These are phyloP conservation scores for Ustilago cynodontis DNA, from an alignment of 1,284 basidiomycete genomes.

Conservation along the genomic window DNA sequence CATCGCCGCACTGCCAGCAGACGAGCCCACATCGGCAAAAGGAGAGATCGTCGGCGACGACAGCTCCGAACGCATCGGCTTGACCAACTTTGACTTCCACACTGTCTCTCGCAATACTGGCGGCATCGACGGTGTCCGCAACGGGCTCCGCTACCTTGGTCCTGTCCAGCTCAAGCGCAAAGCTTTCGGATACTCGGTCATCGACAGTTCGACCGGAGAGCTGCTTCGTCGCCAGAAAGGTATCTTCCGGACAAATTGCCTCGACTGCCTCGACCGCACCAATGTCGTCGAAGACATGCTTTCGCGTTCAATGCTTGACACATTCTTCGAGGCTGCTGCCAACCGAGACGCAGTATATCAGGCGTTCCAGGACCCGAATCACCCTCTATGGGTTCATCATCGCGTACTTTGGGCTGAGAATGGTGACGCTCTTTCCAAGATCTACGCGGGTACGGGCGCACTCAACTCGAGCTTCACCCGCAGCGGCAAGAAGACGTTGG, in stretches of 20 bases:
- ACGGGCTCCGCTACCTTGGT: conserved; percentile 77
- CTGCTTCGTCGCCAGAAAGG: conserved; percentile 77
- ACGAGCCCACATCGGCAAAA: conserved; percentile 16
- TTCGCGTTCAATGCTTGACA: conserved; percentile 60
- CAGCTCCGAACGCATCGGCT: conserved; percentile 65
- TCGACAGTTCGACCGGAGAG: conserved; percentile 74
- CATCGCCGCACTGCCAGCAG: conserved; percentile 34
- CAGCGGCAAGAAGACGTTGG: conserved; percentile 85
- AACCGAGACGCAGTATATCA: conserved; percentile 37
- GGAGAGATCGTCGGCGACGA: conserved; percentile 33
- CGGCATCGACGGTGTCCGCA: conserved; percentile 87
- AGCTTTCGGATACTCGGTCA: conserved; percentile 81
- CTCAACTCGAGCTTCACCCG: conserved; percentile 95
- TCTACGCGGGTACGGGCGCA: conserved; percentile 96
- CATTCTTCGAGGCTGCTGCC: conserved; percentile 49
- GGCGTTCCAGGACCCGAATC: conserved; percentile 26
- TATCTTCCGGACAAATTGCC: conserved; percentile 92
- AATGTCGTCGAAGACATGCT: conserved; percentile 89
- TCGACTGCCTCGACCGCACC: conserved; percentile 97
- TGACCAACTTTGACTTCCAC: conserved; percentile 97
- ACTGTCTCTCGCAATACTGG: conserved; percentile 78
- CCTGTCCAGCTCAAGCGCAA: conserved; percentile 75
- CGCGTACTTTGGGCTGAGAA: conserved; percentile 87
- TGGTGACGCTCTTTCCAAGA: conserved; percentile 73
- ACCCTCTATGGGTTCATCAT: conserved; percentile 84